Conservation (phyloP, 2,329 filamentous ascomycete genomes). For the Lachnellula occidentalis region DNA sequence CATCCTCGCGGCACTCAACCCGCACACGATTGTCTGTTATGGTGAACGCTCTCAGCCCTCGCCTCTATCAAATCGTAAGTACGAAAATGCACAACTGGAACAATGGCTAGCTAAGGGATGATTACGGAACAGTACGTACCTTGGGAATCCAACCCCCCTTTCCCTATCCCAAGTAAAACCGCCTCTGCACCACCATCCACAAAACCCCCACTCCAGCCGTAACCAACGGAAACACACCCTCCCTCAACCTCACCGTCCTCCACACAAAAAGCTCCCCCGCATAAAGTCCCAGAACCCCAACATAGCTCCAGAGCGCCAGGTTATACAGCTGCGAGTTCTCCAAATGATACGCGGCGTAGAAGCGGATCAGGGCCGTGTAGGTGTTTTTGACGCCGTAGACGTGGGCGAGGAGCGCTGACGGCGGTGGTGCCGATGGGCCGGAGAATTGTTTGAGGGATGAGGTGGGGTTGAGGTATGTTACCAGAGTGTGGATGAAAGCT, state of each 20-base stretch:
- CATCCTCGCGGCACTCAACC: too few species aligned
- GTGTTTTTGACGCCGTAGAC: background rate
- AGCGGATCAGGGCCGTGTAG: background rate
- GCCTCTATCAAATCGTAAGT: background rate
- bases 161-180: background rate
- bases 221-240: background rate
- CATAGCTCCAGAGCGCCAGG: background rate
- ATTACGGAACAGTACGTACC: background rate
- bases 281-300: background rate
- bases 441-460: background rate
- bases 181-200: background rate
- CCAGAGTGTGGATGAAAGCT: background rate
- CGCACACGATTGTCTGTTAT: too few species aligned
- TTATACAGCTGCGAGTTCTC: background rate
- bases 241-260: background rate
- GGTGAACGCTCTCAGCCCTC: too few species aligned
- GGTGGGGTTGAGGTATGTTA: background rate
- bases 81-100: background rate
- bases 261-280: background rate
- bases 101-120: background rate
- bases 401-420: background rate
- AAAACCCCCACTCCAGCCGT: background rate
- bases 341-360: background rate
- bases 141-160: background rate
- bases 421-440: background rate